Base-by-base conservation (phyloP, 257 asterid genomes). In the Datura wrightii region DNA sequence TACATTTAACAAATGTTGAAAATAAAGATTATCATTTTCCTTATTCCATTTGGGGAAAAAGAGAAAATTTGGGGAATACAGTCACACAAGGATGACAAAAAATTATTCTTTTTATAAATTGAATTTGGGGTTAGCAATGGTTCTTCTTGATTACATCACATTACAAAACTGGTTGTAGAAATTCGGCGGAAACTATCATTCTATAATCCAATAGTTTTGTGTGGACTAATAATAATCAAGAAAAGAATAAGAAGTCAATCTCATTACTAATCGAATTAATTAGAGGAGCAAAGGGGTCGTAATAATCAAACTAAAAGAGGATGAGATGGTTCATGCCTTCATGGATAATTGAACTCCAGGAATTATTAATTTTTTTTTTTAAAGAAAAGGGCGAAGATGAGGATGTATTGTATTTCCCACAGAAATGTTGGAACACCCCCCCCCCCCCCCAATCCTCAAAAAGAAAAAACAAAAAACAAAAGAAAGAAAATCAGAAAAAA, bases 311-410 rank as follows among this genome's bases (percentile, higher is more conserved):
- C 6, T 44, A 5, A 72, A 44, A 72, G 31, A 44, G 19, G 46
- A 19, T 76, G 81, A 76, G 5, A 24, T 76, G 81, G 24, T 76
- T 24, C 62, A 76, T 31, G 62, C 82, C 62, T 76, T 31, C 14
- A 76, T 76, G 2, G 24, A 13, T 24, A 53, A 76, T 50, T 52
- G 82, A 3, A 48, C 46, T 50, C 41, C 19, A 24, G 19, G 2
- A 76, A 48, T 1, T 46, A 0, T 53, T 10, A 8, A 53, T 13
- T 10, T 58, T 3, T 2, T 59, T 16, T 63, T 24, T 9, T 10
- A 9, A 1, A n/a, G 44, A 10, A n/a, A 46, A 5, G 39, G 65
- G 84, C 31, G 86, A 24, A 65, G 44, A 15, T 76, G 52, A 50
- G 50, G 15, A 48, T 70, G 31, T 31, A 14, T 10, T 41, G 16